Conservation (phyloP, 257 asterid species). For the Solanum neorickii region DNA sequence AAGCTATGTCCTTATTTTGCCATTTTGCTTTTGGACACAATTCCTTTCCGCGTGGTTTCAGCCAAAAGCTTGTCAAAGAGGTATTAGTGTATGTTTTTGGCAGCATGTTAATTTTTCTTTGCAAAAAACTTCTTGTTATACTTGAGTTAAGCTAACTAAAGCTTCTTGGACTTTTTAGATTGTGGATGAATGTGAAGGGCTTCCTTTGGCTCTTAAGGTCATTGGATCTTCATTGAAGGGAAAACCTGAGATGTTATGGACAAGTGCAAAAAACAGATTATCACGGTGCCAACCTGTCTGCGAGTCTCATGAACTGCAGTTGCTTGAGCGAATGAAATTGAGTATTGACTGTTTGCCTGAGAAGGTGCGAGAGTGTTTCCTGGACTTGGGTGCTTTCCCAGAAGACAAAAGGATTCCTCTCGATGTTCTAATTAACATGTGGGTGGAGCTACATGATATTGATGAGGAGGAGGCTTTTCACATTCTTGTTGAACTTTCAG, state of each 20-base stretch:
- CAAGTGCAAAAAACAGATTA: conserved; percentile 59
- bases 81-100: not conserved
- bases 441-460: conserved; percentile 86
- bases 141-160: not conserved
- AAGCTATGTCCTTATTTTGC: conserved; percentile 66
- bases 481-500: conserved; percentile 67
- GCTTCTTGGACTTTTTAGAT: conserved; percentile 26
- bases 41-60: conserved; percentile 40
- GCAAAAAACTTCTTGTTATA: not conserved
- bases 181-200: conserved; percentile 79
- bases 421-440: conserved; percentile 79
- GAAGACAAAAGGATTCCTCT: conserved; percentile 85
- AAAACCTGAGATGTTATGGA: conserved; percentile 78
- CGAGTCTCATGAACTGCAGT: conserved; percentile 73
- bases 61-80: conserved; percentile 54
- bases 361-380: conserved; percentile 70
- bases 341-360: conserved; percentile 63
- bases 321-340: conserved; percentile 72
- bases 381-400: conserved; percentile 80
- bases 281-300: conserved; percentile 60
- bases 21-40: conserved; percentile 71
- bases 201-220: conserved; percentile 88
- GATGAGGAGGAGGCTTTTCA: conserved; percentile 81
- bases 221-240: conserved; percentile 75
- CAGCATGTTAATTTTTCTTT: not conserved